These are phyloP conservation scores for Tinospora cordifolia DNA, from an alignment of 164 flowering plant species.

Conservation along the genomic window DNA sequence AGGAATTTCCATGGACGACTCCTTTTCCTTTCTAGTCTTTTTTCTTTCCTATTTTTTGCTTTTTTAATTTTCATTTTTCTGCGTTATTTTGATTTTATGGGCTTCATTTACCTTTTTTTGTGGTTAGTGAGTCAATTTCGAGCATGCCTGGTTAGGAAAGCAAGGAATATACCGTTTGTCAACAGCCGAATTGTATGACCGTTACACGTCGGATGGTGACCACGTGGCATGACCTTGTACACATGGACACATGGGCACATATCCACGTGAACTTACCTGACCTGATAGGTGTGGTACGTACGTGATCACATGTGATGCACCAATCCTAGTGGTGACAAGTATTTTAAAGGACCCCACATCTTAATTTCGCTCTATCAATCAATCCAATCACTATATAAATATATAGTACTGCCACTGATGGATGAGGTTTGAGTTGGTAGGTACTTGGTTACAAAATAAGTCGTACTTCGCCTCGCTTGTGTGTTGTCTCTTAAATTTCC, in stretches of 20 bases:
- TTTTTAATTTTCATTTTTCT: too few species aligned
- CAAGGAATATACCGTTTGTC: not conserved
- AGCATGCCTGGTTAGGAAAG: not conserved
- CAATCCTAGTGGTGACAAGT: not conserved
- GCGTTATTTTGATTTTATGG: too few species aligned
- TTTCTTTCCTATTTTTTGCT: not conserved
- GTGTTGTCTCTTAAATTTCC: not conserved
- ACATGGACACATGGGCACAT: not conserved
- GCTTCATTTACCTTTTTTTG: not conserved
- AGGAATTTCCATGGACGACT: slow-evolving; percentile 1
- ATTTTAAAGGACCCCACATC: not conserved
- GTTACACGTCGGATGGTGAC: not conserved
- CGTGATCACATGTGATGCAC: not conserved
- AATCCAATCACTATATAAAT: too few species aligned
- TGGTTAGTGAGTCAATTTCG: slow-evolving; percentile 3
- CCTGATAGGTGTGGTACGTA: not conserved
- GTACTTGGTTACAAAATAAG: not conserved
- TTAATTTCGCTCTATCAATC: too few species aligned
- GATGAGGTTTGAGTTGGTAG: not conserved
- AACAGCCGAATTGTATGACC: slow-evolving; percentile 7
- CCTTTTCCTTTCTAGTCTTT: not conserved
- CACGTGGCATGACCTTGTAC: not conserved
- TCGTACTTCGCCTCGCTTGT: not conserved
- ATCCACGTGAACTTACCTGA: not conserved
- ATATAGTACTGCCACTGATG: not conserved